Evolutionary conservation across 1,284 basidiomycete species (phyloP).

Genomic region (Moesziomyces sp.): DNA sequence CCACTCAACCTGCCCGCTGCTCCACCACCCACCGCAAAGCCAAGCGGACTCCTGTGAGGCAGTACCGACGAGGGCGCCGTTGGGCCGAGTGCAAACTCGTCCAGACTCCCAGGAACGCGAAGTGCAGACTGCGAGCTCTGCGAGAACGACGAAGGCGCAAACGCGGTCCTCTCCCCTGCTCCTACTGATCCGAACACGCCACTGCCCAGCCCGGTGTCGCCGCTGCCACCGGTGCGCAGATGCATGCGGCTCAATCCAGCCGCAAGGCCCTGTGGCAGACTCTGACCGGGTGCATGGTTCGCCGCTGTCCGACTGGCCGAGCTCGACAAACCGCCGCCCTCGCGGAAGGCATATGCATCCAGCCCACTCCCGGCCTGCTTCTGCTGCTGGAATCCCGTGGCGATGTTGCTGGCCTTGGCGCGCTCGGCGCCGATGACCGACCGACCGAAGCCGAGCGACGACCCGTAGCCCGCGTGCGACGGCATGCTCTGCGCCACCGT

Average conservation of each 20-base stretch:
- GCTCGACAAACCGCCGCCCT: slow-evolving; percentile 18
- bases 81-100: slow-evolving; percentile 52
- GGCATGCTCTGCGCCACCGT: slow-evolving; percentile 58
- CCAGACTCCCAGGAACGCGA: slow-evolving; percentile 21
- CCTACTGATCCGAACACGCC: slow-evolving; percentile 18
- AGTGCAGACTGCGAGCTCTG: slow-evolving; percentile 21
- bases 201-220: slow-evolving; percentile 4
- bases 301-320: slow-evolving; percentile 32
- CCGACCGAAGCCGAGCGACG: slow-evolving; percentile 33
- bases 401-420: slow-evolving; percentile 39
- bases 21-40: slow-evolving; percentile 18
- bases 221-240: slow-evolving; percentile 67
- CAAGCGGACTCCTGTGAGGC: slow-evolving; percentile 37
- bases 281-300: slow-evolving; percentile 83
- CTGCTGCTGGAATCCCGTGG: slow-evolving; percentile 43
- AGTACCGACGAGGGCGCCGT: slow-evolving; percentile 57
- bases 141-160: slow-evolving; percentile 11
- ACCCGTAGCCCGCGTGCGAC: slow-evolving; percentile 30
- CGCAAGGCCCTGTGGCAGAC: slow-evolving; percentile 85
- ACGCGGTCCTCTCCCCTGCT: slow-evolving; percentile 1
- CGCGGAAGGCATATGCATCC: slow-evolving; percentile 38
- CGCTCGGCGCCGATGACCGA: slow-evolving; percentile 31
- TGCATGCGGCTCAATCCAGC: slow-evolving; percentile 86
- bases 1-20: slow-evolving; percentile 18
- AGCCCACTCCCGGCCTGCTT: slow-evolving; percentile 24